Conservation (phyloP, 495 filamentous ascomycete genomes). For the Tetracladium marchalianum region DNA sequence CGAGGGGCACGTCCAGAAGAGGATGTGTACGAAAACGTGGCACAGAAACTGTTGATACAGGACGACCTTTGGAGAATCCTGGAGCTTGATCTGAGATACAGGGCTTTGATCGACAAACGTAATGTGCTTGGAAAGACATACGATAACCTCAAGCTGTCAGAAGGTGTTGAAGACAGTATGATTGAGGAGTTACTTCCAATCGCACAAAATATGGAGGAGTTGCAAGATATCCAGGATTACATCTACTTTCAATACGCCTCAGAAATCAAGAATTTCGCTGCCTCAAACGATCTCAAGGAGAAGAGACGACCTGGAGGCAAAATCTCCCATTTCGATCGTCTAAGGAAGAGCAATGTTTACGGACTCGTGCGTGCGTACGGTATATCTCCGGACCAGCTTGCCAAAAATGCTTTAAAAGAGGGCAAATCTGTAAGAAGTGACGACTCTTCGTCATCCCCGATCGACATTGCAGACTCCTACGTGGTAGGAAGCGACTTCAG, state of each 20-base stretch:
- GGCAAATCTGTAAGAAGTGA: slow-evolving; percentile 73
- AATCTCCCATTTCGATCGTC: slow-evolving; percentile 66
- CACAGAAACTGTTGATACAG: slow-evolving; percentile 84
- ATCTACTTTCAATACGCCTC: slow-evolving; percentile 88
- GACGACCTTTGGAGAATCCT: slow-evolving; percentile 91
- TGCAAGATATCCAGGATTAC: slow-evolving; percentile 95
- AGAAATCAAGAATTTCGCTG: slow-evolving; percentile 64
- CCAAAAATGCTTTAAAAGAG: slow-evolving; percentile 70
- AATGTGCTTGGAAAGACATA: slow-evolving; percentile 69
- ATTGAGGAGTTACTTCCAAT: slow-evolving; percentile 71
- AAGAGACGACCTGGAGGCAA: slow-evolving; percentile 76
- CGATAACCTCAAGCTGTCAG: slow-evolving; percentile 52
- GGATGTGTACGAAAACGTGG: slow-evolving; percentile 60
- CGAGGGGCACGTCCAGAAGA: slow-evolving; percentile 49
- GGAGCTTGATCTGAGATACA: slow-evolving; percentile 88
- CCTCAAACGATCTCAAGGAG: slow-evolving; percentile 41
- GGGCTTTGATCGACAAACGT: slow-evolving; percentile 81
- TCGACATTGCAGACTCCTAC: slow-evolving; percentile 74
- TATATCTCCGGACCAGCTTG: slow-evolving; percentile 79
- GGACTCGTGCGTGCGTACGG: slow-evolving; percentile 80
- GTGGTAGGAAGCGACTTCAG: slow-evolving; percentile 62
- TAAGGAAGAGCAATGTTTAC: slow-evolving; percentile 70
- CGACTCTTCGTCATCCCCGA: slow-evolving; percentile 63
- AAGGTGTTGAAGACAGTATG: slow-evolving; percentile 45
- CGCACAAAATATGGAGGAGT: slow-evolving; percentile 77